Evolutionary conservation across 2,329 filamentous ascomycete species (phyloP).

Genomic region (Lachnellula suecica): DNA sequence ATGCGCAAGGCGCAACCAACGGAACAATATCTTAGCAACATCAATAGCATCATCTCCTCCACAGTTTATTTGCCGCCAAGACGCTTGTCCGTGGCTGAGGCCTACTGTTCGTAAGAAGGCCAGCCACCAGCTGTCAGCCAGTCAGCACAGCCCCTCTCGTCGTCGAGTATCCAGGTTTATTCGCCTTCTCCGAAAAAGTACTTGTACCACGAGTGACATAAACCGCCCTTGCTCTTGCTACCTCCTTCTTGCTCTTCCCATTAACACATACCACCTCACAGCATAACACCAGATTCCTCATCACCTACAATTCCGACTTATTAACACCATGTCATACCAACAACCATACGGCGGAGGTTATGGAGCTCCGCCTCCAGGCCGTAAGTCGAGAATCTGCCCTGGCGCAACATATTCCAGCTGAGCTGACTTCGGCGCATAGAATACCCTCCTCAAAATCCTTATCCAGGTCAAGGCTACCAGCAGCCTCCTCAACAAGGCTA

Average conservation of each 20-base stretch:
- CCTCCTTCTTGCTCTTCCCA: not conserved
- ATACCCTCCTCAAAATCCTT: constrained; percentile 11
- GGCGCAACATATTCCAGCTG: not conserved
- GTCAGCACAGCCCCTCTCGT: constrained; percentile 11
- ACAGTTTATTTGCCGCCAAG: constrained; percentile 5
- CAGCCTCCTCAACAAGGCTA: constrained; percentile 14
- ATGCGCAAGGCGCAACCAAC: no score
- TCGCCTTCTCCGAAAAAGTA: constrained; percentile 2
- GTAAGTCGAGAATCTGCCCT: constrained; percentile 6
- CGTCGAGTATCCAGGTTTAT: not conserved
- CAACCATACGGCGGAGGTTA: constrained; percentile 9
- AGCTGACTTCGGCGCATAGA: constrained; percentile 2
- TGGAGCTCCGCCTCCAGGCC: constrained; percentile 17
- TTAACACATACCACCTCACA: constrained; percentile 5
- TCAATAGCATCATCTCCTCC: not conserved
- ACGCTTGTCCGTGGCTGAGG: constrained; percentile 1
- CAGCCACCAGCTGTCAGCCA: not conserved
- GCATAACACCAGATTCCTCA: constrained; percentile 8
- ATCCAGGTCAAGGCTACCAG: constrained; percentile 8
- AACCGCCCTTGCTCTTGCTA: not conserved
- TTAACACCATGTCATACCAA: constrained; percentile 21
- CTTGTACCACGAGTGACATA: not conserved
- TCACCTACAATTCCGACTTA: constrained; percentile 1
- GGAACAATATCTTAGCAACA: no score
- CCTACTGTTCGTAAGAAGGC: no score